Base-by-base conservation (phyloP, 257 asterid species). In the Linderniella brevidens region DNA sequence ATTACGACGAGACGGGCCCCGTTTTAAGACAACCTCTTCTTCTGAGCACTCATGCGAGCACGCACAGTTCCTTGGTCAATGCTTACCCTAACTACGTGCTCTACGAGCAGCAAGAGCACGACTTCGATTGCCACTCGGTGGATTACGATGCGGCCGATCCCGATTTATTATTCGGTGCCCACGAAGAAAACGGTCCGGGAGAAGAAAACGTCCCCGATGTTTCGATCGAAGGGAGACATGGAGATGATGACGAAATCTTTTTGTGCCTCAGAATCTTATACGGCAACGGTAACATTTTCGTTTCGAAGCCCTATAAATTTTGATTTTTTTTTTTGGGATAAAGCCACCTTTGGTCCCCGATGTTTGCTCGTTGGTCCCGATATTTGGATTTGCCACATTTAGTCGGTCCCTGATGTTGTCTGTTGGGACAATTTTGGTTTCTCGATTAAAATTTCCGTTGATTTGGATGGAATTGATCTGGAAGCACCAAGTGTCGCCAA, bases 241-340 rank as follows among this genome's bases (percentile, higher is more conserved):
- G 62, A 41, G 92, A 79, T 19, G 93, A 86, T 14, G 82, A 48
- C 20, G 76, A 64, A 43, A 79, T 82, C 60, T 82, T 79, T 50
- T 57, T 86, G 39, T 70, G 86, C 46, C 90, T 86, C 59, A 68
- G 94, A 64, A 75, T 86, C 50, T 73, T 78, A 19, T 94, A 86
- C 60, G 82, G 68, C 71, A 87, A 82, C 71, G 97, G 97, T 82
- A 25, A 17, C 11, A 37, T 15, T 41, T 64, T 52, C 43, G 16
- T 40, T 51, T 45, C 11, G 35, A 17, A 3, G 20, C 39, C 11
- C 13, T 37, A 25, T 17, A 17, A 55, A 49, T 52, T 13, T 1
- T 32, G 11, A 48, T 45, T 29, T 1, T 17, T 13, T 8, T 9
- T 42, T 47, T 37, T 37, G 32, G 32, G 32, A 3, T 3, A 25